phyloP scores from a whole-genome alignment of 495 filamentous ascomycete genomes.

The Podospora comata region DNA sequence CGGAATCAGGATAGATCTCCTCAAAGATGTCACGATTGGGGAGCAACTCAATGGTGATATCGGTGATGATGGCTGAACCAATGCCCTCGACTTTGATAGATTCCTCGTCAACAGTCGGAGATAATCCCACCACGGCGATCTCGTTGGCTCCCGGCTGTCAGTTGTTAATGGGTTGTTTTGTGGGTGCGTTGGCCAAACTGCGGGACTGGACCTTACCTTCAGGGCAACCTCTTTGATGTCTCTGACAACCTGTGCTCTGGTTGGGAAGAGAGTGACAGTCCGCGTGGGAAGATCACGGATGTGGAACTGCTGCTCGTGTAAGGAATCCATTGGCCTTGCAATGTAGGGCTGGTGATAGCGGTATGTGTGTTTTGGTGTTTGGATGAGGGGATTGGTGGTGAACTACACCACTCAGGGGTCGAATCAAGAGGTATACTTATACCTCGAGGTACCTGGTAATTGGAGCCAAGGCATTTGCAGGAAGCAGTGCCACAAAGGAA shows the following conservation, averaged over 20 bases:
- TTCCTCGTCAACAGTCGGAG: constrained; percentile 60
- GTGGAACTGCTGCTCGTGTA: constrained; percentile 46
- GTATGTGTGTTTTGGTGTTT: background rate
- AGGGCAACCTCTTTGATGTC: constrained; percentile 59
- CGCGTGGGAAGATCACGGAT: constrained; percentile 56
- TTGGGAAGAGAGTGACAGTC: constrained; percentile 60
- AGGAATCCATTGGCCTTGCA: constrained; percentile 25
- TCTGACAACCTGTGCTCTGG: constrained; percentile 58
- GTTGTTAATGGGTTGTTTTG: background rate
- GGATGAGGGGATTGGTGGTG: background rate
- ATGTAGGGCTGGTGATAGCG: too few relatives aligned
- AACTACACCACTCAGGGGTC: background rate
- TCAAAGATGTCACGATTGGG: constrained; percentile 57
- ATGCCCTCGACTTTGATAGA: constrained; percentile 70
- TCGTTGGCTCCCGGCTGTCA: constrained; percentile 58
- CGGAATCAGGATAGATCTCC: constrained; percentile 53
- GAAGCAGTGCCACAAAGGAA: background rate
- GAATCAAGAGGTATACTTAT: constrained; percentile 22
- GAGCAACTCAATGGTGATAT: constrained; percentile 61
- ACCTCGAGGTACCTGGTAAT: background rate
- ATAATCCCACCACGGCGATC: constrained; percentile 62
- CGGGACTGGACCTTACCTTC: constrained; percentile 40
- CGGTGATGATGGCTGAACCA: constrained; percentile 60
- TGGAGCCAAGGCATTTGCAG: background rate
- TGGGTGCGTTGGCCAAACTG: background rate